Conservation (phyloP, 257 asterid species). For the Nicotiana benthamiana region DNA sequence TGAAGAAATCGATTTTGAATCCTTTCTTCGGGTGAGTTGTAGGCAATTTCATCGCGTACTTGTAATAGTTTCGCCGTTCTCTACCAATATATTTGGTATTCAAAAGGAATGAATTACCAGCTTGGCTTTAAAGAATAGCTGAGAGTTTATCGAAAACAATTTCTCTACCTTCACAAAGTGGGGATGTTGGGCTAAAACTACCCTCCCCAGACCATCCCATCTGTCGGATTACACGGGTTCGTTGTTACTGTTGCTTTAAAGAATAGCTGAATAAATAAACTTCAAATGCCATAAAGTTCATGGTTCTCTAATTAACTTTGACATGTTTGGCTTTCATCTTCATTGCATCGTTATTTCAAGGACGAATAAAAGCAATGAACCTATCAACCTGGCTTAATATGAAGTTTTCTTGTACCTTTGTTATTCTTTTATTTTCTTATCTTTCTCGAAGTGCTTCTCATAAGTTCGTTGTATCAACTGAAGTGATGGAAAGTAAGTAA, state of each 20-base stretch:
- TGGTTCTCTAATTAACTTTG: not conserved
- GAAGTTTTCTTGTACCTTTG: not conserved
- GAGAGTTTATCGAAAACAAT: too few species aligned
- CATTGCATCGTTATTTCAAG: not conserved
- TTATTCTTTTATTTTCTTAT: not conserved
- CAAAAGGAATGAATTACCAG: not conserved
- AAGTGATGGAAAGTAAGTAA: too few species aligned
- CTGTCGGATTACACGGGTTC: too few species aligned
- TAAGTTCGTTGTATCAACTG: too few species aligned
- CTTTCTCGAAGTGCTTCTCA: not conserved
- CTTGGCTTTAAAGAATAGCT: not conserved
- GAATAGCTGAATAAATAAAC: not conserved
- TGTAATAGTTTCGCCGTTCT: not conserved
- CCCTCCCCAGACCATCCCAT: too few species aligned
- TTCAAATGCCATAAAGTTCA: not conserved
- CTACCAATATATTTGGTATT: not conserved
- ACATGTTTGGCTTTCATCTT: not conserved
- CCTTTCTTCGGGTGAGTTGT: conserved; percentile 50
- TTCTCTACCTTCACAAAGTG: too few species aligned
- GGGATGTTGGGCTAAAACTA: too few species aligned
- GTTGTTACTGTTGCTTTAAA: too few species aligned
- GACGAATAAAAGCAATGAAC: not conserved
- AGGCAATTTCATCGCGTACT: not conserved
- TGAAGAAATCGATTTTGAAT: conserved; percentile 53
- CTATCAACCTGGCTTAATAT: not conserved